phyloP scores from a whole-genome alignment of 2,329 filamentous ascomycete species.

The Orbilia ellipsospora region DNA sequence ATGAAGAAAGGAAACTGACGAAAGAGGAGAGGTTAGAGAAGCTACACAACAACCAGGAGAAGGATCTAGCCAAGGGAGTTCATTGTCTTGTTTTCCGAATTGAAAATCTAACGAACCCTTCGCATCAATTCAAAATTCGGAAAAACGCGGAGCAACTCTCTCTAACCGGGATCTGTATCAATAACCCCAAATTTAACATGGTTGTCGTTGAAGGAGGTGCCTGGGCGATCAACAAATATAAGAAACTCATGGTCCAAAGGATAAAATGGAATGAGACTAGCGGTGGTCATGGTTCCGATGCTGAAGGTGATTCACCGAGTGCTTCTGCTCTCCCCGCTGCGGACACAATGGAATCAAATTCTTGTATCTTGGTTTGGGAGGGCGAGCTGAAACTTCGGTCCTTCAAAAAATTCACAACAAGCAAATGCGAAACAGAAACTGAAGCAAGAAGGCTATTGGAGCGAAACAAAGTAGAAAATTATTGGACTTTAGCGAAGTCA shows the following conservation, averaged over 20 bases:
- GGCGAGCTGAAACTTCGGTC: constrained; percentile 82
- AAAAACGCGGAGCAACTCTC: constrained; percentile 90
- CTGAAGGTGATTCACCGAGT: constrained; percentile 36
- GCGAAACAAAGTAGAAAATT: constrained; percentile 89
- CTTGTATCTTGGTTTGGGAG: constrained; percentile 87
- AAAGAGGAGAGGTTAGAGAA: constrained; percentile 90
- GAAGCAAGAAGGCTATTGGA: constrained; percentile 84
- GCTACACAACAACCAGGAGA: constrained; percentile 81
- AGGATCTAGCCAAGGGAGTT: constrained; percentile 87
- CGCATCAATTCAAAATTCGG: constrained; percentile 91
- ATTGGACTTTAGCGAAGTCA: constrained; percentile 89
- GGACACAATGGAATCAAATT: constrained; percentile 82
- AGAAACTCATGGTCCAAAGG: constrained; percentile 91
- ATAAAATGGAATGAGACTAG: constrained; percentile 93
- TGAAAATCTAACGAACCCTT: constrained; percentile 86
- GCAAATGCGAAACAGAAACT: constrained; percentile 91
- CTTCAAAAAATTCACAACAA: constrained; percentile 88
- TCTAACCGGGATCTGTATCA: constrained; percentile 88
- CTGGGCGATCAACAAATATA: constrained; percentile 84
- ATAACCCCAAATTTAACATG: constrained; percentile 88
- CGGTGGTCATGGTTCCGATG: constrained; percentile 68
- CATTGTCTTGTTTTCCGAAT: constrained; percentile 89
- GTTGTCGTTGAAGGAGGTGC: constrained; percentile 91
- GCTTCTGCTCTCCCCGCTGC: constrained; percentile 34
- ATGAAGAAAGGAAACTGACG: constrained; percentile 86